These are phyloP conservation scores for Sporisorium exsertum DNA, from an alignment of 1,284 basidiomycete species.

Conservation along the genomic window DNA sequence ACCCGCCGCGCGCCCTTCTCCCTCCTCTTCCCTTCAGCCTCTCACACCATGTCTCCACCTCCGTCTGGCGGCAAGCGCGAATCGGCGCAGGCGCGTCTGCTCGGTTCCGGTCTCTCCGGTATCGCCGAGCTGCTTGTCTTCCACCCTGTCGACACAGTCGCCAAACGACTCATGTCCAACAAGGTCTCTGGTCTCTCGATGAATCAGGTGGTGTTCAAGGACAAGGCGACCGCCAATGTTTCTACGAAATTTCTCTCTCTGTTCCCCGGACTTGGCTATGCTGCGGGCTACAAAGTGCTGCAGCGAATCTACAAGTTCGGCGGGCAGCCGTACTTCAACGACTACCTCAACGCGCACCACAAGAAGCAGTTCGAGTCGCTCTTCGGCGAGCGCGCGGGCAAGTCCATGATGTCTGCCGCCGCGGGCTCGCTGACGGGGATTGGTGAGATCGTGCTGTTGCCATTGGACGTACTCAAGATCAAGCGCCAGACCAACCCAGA, in stretches of 20 bases:
- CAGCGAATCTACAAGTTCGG: conserved; percentile 81
- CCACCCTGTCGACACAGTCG: conserved; percentile 82
- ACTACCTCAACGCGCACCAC: conserved; percentile 83
- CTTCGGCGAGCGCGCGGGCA: conserved; percentile 96
- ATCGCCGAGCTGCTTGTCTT: conserved; percentile 85
- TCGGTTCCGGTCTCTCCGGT: conserved; percentile 84
- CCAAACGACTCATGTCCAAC: conserved; percentile 98
- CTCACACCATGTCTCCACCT: conserved; percentile 55
- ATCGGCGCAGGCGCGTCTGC: conserved; percentile 87
- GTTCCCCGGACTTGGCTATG: conserved; percentile 97
- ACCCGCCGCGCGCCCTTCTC: neutral
- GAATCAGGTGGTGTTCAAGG: conserved; percentile 85
- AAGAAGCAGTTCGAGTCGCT: conserved; percentile 81
- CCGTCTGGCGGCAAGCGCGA: conserved; percentile 72
- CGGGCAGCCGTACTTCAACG: conserved; percentile 97
- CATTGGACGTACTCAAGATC: conserved; percentile 96
- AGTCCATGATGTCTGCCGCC: conserved; percentile 93
- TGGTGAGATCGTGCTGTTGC: conserved; percentile 94
- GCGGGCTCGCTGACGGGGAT: conserved; percentile 78
- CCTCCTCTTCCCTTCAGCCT: neutral
- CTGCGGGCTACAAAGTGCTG: conserved; percentile 82
- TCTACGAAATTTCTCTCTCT: conserved; percentile 84
- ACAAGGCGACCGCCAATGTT: conserved; percentile 77
- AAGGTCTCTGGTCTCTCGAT: conserved; percentile 71
- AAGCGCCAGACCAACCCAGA: conserved; percentile 76